A percentile compares a stretch with the other conserved stretches of the same genome.
phyloP scores from a whole-genome alignment of 1,139 yeast genomes.

The Yueomyces sp. region DNA sequence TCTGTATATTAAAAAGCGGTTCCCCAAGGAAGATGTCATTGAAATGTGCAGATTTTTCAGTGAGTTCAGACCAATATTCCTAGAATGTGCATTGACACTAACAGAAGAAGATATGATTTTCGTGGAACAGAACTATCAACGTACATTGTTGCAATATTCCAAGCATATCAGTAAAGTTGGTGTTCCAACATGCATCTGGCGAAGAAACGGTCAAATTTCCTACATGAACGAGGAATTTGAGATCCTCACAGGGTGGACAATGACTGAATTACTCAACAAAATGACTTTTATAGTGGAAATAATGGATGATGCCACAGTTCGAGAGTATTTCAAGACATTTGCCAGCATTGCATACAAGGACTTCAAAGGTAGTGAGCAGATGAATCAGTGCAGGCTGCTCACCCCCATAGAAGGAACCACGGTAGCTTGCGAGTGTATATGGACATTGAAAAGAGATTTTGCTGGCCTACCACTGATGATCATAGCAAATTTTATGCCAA shows the following conservation, averaged over 20 bases:
- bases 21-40: constrained; percentile 57
- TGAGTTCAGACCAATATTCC: constrained; percentile 77
- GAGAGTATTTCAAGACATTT: constrained; percentile 79
- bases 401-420: constrained; percentile 25
- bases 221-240: constrained; percentile 90
- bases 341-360: constrained; percentile 85
- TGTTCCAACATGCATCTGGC: constrained; percentile 91
- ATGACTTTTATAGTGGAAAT: constrained; percentile 76
- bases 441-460: constrained; percentile 87
- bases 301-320: constrained; percentile 75
- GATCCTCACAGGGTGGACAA: constrained; percentile 79
- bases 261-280: constrained; percentile 49
- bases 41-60: constrained; percentile 86
- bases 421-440: constrained; percentile 67
- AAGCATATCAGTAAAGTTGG: constrained; percentile 75
- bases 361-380: constrained; percentile 72
- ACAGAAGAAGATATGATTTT: constrained; percentile 86
- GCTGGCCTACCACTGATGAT: constrained; percentile 97
- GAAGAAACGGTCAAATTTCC: constrained; percentile 90
- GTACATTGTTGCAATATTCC: constrained; percentile 81
- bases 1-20: constrained; percentile 59
- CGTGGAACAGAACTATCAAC: constrained; percentile 92
- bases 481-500: constrained; percentile 79
- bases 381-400: constrained; percentile 40
- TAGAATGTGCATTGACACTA: constrained; percentile 79